A percentile compares a stretch with the other conserved stretches of the same genome.
Conservation (phyloP, 345 rosid species). For the Melaleuca alternifolia region DNA sequence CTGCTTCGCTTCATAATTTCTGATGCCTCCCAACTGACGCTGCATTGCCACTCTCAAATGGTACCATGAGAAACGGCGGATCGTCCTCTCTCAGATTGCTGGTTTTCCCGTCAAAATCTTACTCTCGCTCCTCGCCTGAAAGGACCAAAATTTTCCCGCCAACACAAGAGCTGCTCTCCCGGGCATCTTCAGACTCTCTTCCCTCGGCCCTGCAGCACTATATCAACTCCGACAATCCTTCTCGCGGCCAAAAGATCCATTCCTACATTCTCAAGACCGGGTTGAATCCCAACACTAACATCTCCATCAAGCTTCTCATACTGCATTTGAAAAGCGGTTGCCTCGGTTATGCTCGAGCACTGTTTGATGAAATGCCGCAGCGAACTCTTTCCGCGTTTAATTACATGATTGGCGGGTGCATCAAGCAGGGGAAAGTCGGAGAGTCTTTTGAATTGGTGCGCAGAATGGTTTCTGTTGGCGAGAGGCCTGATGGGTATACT, state of each 20-base stretch:
- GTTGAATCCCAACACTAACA: slow-evolving; percentile 34
- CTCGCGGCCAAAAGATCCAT: slow-evolving; percentile 57
- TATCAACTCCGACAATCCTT: slow-evolving; percentile 54
- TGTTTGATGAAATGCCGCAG: slow-evolving; percentile 68
- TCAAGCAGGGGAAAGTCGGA: slow-evolving; percentile 32
- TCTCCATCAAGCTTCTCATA: slow-evolving; percentile 62
- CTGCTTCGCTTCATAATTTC: neutral
- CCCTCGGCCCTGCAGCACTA: slow-evolving; percentile 55
- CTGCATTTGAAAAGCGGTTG: slow-evolving; percentile 43
- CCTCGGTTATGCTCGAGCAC: slow-evolving; percentile 42
- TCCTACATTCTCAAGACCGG: slow-evolving; percentile 57
- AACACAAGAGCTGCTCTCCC: neutral
- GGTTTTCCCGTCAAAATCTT: neutral
- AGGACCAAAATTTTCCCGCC: neutral
- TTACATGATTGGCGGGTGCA: slow-evolving; percentile 61
- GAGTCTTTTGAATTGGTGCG: slow-evolving; percentile 33
- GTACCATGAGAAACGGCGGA: neutral
- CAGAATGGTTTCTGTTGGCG: slow-evolving; percentile 37
- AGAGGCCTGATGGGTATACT: slow-evolving; percentile 64
- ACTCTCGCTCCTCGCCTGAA: neutral
- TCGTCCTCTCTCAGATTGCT: neutral
- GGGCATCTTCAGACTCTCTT: slow-evolving; percentile 13
- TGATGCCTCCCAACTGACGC: neutral
- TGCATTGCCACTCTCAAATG: neutral
- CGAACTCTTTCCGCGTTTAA: slow-evolving; percentile 73